Conservation (phyloP, 225 moss, liverwort and hornwort species). For the Sphagnum tenellum region DNA sequence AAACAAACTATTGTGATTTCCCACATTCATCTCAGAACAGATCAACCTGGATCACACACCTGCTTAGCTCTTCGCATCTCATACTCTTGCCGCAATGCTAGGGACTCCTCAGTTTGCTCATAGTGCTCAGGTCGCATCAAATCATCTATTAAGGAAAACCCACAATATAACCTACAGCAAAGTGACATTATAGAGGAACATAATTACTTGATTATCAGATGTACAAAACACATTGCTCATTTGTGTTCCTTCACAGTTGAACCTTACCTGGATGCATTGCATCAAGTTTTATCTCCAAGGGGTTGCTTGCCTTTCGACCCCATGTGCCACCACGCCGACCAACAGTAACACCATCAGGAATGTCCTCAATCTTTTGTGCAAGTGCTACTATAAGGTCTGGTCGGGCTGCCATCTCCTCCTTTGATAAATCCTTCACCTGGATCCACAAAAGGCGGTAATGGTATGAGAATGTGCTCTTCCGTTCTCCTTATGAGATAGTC, state of each 20-base stretch:
- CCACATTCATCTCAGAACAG: too few species aligned
- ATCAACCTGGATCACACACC: slow-evolving; percentile 11
- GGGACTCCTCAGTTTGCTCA: slow-evolving; percentile 46
- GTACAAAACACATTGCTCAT: background rate
- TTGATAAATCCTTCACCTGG: slow-evolving; percentile 56
- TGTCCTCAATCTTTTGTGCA: slow-evolving; percentile 57
- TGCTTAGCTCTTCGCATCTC: slow-evolving; percentile 52
- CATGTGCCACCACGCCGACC: slow-evolving; percentile 31
- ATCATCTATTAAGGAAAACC: slow-evolving; percentile 24
- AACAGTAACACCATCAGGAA: slow-evolving; percentile 54
- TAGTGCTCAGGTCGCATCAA: slow-evolving; percentile 45
- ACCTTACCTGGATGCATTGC: slow-evolving; percentile 49
- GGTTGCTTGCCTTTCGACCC: slow-evolving; percentile 37
- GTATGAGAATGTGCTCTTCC: too few species aligned
- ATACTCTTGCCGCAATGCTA: slow-evolving; percentile 48
- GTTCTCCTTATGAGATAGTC: too few species aligned
- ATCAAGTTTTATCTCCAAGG: slow-evolving; percentile 67
- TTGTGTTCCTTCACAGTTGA: background rate
- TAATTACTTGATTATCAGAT: too few species aligned
- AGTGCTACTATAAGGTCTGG: slow-evolving; percentile 48
- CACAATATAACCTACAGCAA: too few species aligned
- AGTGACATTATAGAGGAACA: too few species aligned
- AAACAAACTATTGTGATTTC: too few species aligned
- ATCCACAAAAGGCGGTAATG: background rate
- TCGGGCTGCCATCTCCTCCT: slow-evolving; percentile 56